Evolutionary conservation across 805 yeast species (phyloP).

Genomic region (Sugiyamaella qingdaonensis): DNA sequence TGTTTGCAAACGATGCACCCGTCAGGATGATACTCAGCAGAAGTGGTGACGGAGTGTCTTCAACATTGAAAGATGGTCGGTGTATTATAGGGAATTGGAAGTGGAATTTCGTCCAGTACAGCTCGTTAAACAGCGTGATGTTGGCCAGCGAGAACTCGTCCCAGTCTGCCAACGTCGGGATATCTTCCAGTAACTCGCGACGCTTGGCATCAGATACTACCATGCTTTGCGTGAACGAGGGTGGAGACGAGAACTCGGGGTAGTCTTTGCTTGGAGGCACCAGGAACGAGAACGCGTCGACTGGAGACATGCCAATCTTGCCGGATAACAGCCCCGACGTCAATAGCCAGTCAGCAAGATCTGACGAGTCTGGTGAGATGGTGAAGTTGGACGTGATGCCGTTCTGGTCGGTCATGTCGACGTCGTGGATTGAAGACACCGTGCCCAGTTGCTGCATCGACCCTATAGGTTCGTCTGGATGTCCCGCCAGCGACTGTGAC

Average conservation of each 20-base stretch:
- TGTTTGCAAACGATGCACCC: conserved; percentile 44
- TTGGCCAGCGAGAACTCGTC: conserved; percentile 13
- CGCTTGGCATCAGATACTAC: conserved; percentile 30
- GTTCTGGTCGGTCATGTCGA: not conserved
- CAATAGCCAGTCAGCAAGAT: conserved; percentile 14
- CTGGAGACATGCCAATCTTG: conserved; percentile 4
- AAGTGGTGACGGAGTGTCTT: conserved; percentile 45
- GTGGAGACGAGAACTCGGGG: conserved; percentile 31
- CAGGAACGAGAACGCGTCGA: conserved; percentile 12
- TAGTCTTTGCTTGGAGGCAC: conserved; percentile 12
- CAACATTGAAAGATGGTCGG: conserved; percentile 51
- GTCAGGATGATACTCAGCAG: conserved; percentile 51
- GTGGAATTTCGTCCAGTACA: conserved; percentile 59
- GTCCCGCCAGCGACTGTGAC: no score
- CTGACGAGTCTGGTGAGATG: conserved; percentile 11
- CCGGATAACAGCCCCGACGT: conserved; percentile 13
- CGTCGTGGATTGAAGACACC: not conserved
- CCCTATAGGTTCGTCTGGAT: not conserved
- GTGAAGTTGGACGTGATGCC: not conserved
- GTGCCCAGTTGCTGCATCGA: not conserved
- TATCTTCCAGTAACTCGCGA: conserved; percentile 20
- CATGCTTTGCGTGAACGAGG: conserved; percentile 32
- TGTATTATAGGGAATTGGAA: conserved; percentile 57
- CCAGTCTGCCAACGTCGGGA: conserved; percentile 32
- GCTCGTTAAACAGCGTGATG: conserved; percentile 25